Conservation (phyloP, 352 stramenopile genomes). For the Globisporangium apiculatum region DNA sequence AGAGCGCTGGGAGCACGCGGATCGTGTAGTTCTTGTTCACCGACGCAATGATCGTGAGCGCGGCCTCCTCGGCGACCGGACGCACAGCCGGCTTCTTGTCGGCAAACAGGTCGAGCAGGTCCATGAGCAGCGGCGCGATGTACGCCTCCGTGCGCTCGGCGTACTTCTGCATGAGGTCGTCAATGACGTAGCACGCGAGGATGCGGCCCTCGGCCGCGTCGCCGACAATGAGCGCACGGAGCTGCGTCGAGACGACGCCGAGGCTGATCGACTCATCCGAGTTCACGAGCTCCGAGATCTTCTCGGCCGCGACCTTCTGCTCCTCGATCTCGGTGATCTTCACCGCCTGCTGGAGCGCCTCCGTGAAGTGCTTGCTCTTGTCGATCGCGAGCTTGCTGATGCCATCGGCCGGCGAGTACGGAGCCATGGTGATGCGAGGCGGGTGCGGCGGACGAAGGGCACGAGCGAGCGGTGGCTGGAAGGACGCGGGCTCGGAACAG, state of each 20-base stretch:
- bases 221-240: conserved; percentile 52
- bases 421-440: conserved; percentile 53
- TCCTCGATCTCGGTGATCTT: conserved; percentile 51
- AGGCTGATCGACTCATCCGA: conserved; percentile 71
- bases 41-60: conserved; percentile 74
- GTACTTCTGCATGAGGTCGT: conserved; percentile 85
- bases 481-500: conserved; percentile 26
- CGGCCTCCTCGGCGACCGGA: conserved; percentile 57
- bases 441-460: conserved; percentile 11
- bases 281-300: conserved; percentile 75
- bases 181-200: conserved; percentile 66
- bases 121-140: conserved; percentile 51
- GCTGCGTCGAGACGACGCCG: conserved; percentile 53
- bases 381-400: conserved; percentile 83
- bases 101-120: conserved; percentile 73
- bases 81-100: conserved; percentile 82
- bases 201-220: conserved; percentile 59
- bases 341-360: conserved; percentile 75
- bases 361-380: conserved; percentile 89
- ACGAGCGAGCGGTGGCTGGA: conserved; percentile 2
- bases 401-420: conserved; percentile 73
- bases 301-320: conserved; percentile 79
- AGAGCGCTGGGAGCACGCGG: conserved; percentile 87
- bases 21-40: conserved; percentile 86
- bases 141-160: conserved; percentile 74